Evolutionary conservation across 2,329 filamentous ascomycete genomes (phyloP).

Genomic region (Talaromyces sp.): DNA sequence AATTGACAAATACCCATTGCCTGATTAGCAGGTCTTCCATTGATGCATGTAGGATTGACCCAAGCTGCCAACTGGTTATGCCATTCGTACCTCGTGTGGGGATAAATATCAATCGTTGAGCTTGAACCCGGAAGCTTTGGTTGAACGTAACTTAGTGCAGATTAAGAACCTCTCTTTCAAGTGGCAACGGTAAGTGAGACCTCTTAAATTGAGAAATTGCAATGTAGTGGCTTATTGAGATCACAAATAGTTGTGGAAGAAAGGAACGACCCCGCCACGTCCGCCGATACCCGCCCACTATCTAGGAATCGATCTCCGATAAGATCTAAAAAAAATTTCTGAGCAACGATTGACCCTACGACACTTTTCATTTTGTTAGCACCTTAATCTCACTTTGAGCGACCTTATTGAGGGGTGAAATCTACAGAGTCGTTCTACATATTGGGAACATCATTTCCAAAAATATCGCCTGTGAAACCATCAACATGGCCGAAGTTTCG

Average conservation of each 20-base stretch:
- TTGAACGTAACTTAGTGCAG: too few relatives aligned
- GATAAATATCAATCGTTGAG: not conserved
- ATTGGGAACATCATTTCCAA: not conserved
- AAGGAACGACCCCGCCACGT: constrained; percentile 12
- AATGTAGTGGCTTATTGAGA: not conserved
- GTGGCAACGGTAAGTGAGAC: too few relatives aligned
- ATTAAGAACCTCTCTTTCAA: too few relatives aligned
- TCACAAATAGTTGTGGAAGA: not conserved
- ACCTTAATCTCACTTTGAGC: not conserved
- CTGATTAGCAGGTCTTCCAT: too few relatives aligned
- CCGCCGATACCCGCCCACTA: constrained; percentile 10
- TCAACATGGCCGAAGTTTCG: constrained; percentile 20
- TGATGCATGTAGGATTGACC: too few relatives aligned
- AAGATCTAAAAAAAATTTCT: constrained; percentile 9
- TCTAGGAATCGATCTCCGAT: constrained; percentile 4
- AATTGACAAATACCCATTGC: not conserved
- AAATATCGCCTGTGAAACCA: not conserved
- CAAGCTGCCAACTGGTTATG: too few relatives aligned
- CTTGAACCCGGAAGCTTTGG: not conserved
- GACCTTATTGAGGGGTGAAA: not conserved
- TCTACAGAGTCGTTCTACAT: not conserved
- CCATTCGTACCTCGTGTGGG: not conserved
- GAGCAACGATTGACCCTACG: not conserved
- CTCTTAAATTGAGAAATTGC: too few relatives aligned
- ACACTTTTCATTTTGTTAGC: not conserved